Percentiles rank a stretch among this genome's conserved stretches.
These are phyloP conservation scores for Arabis hirsuta DNA, from an alignment of 345 rosid species.

Conservation along the genomic window DNA sequence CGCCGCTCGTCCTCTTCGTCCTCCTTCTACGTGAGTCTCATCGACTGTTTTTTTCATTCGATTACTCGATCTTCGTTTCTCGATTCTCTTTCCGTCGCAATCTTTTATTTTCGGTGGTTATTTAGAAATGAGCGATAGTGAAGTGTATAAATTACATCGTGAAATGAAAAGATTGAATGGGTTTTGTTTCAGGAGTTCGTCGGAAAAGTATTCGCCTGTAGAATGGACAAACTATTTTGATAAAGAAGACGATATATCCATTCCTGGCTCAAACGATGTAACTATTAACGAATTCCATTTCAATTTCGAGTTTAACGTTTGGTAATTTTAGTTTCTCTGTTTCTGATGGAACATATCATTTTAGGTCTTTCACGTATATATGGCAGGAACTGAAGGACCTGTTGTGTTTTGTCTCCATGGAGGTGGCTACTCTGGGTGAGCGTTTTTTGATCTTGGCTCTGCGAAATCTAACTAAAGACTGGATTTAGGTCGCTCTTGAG, in stretches of 20 bases:
- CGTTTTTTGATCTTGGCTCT: constrained; percentile 12
- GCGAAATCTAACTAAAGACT: too few relatives aligned
- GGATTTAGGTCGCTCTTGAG: too few relatives aligned
- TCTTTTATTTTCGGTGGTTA: background rate
- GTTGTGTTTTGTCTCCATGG: constrained; percentile 93
- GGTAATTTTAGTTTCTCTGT: background rate
- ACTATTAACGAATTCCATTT: constrained; percentile 29
- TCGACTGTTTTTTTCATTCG: background rate
- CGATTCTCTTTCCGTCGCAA: background rate
- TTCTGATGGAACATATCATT: constrained; percentile 42
- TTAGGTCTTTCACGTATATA: constrained; percentile 91
- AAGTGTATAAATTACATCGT: background rate
- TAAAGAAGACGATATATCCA: constrained; percentile 69
- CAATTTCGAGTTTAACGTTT: background rate
- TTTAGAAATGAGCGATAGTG: constrained; percentile 8
- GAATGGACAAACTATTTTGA: constrained; percentile 80
- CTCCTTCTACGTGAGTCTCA: constrained; percentile 62
- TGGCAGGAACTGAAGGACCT: constrained; percentile 90
- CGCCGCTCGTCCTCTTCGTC: constrained; percentile 61
- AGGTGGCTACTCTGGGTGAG: constrained; percentile 94
- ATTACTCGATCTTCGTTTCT: background rate
- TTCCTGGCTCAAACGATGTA: constrained; percentile 74
- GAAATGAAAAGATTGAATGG: background rate
- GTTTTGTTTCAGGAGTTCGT: constrained; percentile 53
- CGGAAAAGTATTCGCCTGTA: constrained; percentile 62